Base-by-base conservation (phyloP, 108 stramenopile genomes). In the Discostella pseudostelligera region DNA sequence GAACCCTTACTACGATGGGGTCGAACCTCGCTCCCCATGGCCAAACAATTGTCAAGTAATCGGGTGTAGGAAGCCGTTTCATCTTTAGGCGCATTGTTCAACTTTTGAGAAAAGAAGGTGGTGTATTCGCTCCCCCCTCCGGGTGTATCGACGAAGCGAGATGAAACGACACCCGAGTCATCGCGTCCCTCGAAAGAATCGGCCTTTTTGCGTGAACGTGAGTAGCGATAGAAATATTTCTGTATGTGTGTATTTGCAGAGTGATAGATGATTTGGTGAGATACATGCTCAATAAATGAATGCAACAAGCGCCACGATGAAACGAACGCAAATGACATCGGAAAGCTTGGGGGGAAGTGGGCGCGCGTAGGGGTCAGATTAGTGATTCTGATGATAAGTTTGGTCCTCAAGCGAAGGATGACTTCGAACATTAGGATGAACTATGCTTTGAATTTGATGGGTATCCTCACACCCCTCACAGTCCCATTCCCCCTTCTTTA, bases 171-270 rank as follows among this genome's bases (percentile, higher is more conserved):
- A 10, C 92, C 92, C 9, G 92, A 93, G 57, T 93, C 92, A 60
- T 93, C 92, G 0, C 92, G 79, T 21, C 92, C 92, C 72, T 93
- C 92, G 64, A 93, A 93, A 49, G 86, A 93, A 54, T 93, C 92
- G 21, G 92, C 88, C 55, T 93, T 93, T 22, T 84, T 86, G 21
- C 92, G 85, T 7, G 87, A 85, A 49, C 81, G 84, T 17, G 85
- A 86, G 57, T 87, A 93, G 12, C 92, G 85, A 47, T 93, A 93
- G 58, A 84, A 93, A 72, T 93, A 93, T 93, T 92, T 92, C 91
- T 92, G 57, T 60, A 51, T n/a, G 55, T 1, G 54, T 12, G 49
- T 11, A 16, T 5, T 14, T 21, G 26, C 4, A 35, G 17, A 62
- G 35, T 47, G n/a, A n/a, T n/a, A n/a, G n/a, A n/a, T n/a, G n/a